Base-by-base conservation (phyloP, 768 basidiomycete genomes). In the Rhizopogon vesiculosus region DNA sequence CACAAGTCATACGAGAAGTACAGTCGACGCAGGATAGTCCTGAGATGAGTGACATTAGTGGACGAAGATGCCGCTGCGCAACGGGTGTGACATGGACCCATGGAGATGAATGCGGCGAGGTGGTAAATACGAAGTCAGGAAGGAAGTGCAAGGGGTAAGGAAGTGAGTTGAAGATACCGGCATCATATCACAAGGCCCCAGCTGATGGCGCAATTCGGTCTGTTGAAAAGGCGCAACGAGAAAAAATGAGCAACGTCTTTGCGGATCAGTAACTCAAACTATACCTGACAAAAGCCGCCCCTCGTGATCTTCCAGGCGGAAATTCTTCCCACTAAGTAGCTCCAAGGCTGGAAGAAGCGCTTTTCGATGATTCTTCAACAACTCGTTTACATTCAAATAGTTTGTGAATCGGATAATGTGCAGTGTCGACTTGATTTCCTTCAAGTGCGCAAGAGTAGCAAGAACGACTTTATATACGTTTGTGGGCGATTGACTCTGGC, bases 301-400 rank as follows among this genome's bases (percentile, higher is more conserved):
- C 0, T 62, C 55, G 18, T 45, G 13, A 46, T 69, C 68, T 51
- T 70, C 66, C 9, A 68, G 2, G 13, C 64, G 66, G 29, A 68
- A 57, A 1, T 50, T 7, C 7, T 43, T 1, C 3, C 19, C 53
- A 1, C 22, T 56, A 28, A 54, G 33, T 4, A 54, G 57, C 22
- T n/a, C 25, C 13, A 69, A 53, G n/a, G 39, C 53, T 3, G 45
- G 55, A 19, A 51, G 25, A 5, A 53, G 55, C 39, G 57, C 31
- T 50, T 58, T 58, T 39, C 54, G 49, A 25, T 64, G 62, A 4
- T 54, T 44, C 22, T 48, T 61, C 46, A 66, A 51, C 42, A 69
- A 52, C 46, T 60, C 59, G 8, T 46, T 42, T 19, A 64, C 45
- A 15, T 62, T 66, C 1, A 35, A 18, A 28, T 48, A 55, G 19